Evolutionary conservation across 257 asterid genomes (phyloP).

Genomic region (Verbena officinalis): DNA sequence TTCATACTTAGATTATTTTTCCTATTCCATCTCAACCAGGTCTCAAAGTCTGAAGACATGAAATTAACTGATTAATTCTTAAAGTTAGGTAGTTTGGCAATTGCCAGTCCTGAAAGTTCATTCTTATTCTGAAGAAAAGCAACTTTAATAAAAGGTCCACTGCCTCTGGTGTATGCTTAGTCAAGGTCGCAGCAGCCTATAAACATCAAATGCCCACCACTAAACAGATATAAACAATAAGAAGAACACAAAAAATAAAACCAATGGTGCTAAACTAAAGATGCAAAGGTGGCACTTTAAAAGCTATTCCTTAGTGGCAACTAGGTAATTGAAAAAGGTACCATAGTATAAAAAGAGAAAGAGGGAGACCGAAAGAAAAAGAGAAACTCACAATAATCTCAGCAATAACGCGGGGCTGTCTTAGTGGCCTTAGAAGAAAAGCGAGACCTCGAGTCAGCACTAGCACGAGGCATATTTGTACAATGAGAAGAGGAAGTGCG

Average conservation of each 20-base stretch:
- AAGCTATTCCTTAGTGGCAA: neutral
- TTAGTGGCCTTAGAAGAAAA: conserved; percentile 43
- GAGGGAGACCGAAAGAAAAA: neutral
- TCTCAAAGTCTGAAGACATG: neutral
- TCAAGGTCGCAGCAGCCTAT: neutral
- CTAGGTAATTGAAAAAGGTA: neutral
- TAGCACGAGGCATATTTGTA: conserved; percentile 47
- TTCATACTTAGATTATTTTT: neutral
- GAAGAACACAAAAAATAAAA: conserved; percentile 3
- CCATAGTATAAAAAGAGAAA: neutral
- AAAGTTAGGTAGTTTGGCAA: neutral
- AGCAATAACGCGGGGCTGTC: conserved; percentile 59
- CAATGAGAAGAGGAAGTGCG: conserved; percentile 46
- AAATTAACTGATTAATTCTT: neutral
- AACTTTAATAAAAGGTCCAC: neutral
- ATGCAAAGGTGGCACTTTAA: neutral
- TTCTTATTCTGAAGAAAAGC: neutral
- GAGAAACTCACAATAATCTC: conserved; percentile 46
- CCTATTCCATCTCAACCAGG: neutral
- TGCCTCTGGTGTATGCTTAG: conserved; percentile 1
- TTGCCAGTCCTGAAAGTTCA: conserved; percentile 9
- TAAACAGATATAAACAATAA: neutral
- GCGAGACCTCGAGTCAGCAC: conserved; percentile 42
- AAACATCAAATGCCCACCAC: conserved; percentile 15
- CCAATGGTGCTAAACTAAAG: conserved; percentile 22